Base-by-base conservation (phyloP, 495 filamentous ascomycete genomes). In the Platismatia glauca region DNA sequence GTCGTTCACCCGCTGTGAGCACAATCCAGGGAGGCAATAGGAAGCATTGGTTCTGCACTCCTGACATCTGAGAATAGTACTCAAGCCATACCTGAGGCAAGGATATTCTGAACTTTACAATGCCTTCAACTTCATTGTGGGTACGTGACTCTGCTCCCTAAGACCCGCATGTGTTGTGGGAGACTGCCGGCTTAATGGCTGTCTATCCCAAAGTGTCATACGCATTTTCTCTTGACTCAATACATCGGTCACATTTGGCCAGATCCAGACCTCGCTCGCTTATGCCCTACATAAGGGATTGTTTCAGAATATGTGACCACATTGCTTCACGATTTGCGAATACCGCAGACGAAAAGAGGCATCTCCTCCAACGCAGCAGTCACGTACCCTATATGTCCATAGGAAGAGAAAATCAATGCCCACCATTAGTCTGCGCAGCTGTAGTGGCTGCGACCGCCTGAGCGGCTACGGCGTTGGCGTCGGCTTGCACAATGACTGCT, bases 401-500 rank as follows among this genome's bases (percentile, higher is more conserved):
- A 29, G 18, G n/a, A 38, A 43, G 12, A 55, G 7, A 43, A 24
- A 38, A 11, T 37, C 43, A 62, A 43, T 39, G 60, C 11, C 57
- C 63, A 48, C 67, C 67, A 24, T 69, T 70, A 35, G 63, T 60
- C 33, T 71, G 69, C 20, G 64, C 58, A 29, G 65, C 60, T 57
- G 57, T 38, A 29, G 61, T 60, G 55, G 65, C 67, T 53, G 62
- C 66, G 20, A 65, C 50, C 1, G 64, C 64, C 37, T 62, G 55
- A 41, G 69, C 64, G 31, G 64, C 60, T 20, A 78, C 64, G 29
- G 77, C 78, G 70, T 85, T 81, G 55, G 75, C 76, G 53, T 95
- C 89, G 20, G 92, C 92, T 73, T 91, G 86, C 64, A 90, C 84
- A 67, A 93, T 82, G 41, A 93, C 91, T 34, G 78, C 81, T 70